Conservation (phyloP, 2,329 filamentous ascomycete species). For the Aspergillus neoniger region DNA sequence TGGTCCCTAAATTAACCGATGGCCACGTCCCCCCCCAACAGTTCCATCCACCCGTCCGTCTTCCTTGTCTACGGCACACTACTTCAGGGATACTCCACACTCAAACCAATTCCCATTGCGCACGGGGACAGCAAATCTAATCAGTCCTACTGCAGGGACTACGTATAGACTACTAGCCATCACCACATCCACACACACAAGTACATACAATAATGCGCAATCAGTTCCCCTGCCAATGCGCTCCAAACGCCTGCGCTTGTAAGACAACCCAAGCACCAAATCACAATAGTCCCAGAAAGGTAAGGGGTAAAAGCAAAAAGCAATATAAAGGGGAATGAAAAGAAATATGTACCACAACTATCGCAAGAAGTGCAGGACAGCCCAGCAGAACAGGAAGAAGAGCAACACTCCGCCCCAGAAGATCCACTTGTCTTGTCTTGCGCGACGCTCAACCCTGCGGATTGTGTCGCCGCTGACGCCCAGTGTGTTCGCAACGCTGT, state of each 20-base stretch:
- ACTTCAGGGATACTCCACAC: background rate
- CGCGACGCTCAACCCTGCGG: constrained; percentile 88
- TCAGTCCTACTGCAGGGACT: background rate
- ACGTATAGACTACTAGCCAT: background rate
- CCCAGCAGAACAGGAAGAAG: constrained; percentile 90
- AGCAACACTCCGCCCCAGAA: constrained; percentile 83
- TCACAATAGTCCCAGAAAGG: constrained; percentile 1
- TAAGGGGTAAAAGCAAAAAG: no score
- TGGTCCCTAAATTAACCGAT: background rate
- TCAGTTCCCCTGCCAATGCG: constrained; percentile 8
- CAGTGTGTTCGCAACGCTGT: constrained; percentile 89
- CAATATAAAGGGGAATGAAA: background rate
- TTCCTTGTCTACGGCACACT: background rate
- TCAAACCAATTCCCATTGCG: background rate
- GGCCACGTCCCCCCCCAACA: background rate
- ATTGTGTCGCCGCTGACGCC: constrained; percentile 96
- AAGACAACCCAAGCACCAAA: constrained; percentile 20
- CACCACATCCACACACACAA: background rate
- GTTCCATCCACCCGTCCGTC: background rate
- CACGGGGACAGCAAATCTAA: constrained; percentile 4
- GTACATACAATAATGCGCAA: constrained; percentile 9
- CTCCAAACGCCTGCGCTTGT: constrained; percentile 37
- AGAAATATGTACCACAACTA: constrained; percentile 38
- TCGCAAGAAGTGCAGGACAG: constrained; percentile 81
- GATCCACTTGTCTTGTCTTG: constrained; percentile 97